Conservation (phyloP, 2,329 filamentous ascomycete genomes). For the Chalaropsis ovoidea region DNA sequence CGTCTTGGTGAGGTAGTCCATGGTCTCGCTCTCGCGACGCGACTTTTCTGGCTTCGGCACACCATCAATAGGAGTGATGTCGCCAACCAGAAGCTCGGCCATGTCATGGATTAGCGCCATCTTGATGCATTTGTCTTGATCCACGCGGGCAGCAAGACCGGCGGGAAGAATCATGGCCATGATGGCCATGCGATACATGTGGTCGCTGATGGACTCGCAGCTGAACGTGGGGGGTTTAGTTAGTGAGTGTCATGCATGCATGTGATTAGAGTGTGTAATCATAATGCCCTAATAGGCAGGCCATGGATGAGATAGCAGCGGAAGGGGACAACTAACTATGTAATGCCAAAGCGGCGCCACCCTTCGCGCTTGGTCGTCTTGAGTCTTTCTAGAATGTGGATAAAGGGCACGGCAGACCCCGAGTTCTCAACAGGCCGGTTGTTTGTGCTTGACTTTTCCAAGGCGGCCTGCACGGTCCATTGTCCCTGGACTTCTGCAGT, state of each 20-base stretch:
- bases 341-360: constrained; percentile 80
- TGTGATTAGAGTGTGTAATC: neutral
- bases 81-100: constrained; percentile 88
- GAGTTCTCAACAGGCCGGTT: constrained; percentile 44
- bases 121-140: constrained; percentile 75
- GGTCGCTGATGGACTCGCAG: constrained; percentile 88
- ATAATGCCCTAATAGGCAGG: constrained; percentile 8
- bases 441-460: constrained; percentile 30
- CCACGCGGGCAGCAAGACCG: constrained; percentile 57
- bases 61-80: constrained; percentile 88
- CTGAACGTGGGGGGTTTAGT: constrained; percentile 32
- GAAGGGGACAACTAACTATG: constrained; percentile 35
- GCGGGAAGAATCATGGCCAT: constrained; percentile 87
- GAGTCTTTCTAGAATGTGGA: constrained; percentile 84
- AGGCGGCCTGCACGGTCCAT: constrained; percentile 29
- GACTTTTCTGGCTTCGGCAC: constrained; percentile 81
- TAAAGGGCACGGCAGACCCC: constrained; percentile 74
- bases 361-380: constrained; percentile 96
- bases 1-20: constrained; percentile 73
- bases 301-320: neutral
- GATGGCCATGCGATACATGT: constrained; percentile 99
- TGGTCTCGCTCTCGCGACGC: constrained; percentile 74
- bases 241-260: neutral
- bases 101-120: constrained; percentile 98
- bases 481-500: constrained; percentile 28